Evolutionary conservation across 2,329 filamentous ascomycete genomes (phyloP), one percentile per base, ranked within the genome.

Genomic region (Dactylonectria macrodidyma): DNA sequence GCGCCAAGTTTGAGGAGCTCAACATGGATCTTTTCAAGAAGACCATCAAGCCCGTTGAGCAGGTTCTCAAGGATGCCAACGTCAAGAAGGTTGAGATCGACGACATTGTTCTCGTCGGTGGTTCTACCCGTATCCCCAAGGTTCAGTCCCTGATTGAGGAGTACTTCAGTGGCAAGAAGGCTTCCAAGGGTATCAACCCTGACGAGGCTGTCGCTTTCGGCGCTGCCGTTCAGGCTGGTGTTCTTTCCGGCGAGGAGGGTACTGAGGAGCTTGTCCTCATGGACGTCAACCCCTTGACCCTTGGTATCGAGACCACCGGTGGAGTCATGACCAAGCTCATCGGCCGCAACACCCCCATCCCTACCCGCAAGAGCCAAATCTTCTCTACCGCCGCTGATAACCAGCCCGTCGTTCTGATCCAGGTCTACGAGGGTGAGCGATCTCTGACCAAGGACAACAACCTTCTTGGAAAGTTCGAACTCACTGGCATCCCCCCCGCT

Each of bases 11-110:
- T 79, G 96, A 99, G 87, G 95, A 98, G 86, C 90, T 98, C 78
- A 98, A 98, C 93, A 95, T 95, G 77, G 95, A 98, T 79, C 92
- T 98, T 70, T 98, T 98, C 92, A 97, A 97, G 92, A 97, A 96
- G 90, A 98, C 96, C 66, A 90, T 98, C 75, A 97, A 98, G 91
- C 95, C 96, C 66, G 96, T 98, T 75, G 95, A 98, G 88, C 95
- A 98, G 89, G 96, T 98, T 75, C 90, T 99, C 81, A 97, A 97
- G 89, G 96, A 98, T 77, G 95, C 95, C 82, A 97, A 98, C 89
- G 89, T 98, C 78, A 95, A 95, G 91, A 98, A 98, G 92, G 86
- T 85, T 70, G 95, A 98, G 78, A 90, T 99, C 77, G 91, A 98
- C 79, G 96, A 98, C 82, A 98, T 99, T 76, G 96, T 99, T 73